These are phyloP conservation scores for Phaseolus coccineus DNA, from an alignment of 331 rosid genomes.

Conservation along the genomic window DNA sequence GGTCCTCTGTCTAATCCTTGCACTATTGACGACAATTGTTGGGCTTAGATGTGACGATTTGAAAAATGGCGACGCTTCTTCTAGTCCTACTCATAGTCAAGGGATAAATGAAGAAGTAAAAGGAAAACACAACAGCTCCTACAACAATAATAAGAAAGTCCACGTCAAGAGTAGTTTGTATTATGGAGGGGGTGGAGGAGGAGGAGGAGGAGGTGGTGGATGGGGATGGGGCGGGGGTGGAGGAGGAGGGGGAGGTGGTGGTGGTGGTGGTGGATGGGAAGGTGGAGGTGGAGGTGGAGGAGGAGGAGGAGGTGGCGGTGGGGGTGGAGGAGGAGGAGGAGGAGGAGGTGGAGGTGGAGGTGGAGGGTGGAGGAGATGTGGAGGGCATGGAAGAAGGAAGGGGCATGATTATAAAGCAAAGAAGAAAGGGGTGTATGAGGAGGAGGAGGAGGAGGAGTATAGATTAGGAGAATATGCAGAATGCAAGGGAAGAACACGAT, in stretches of 20 bases:
- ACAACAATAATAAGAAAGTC: constrained; percentile 37
- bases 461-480: constrained; percentile 75
- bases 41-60: constrained; percentile 48
- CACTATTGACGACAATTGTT: constrained; percentile 34
- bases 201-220: neutral
- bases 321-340: constrained; percentile 40
- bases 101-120: constrained; percentile 38
- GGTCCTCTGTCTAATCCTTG: constrained; percentile 48
- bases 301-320: neutral
- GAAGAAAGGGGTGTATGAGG: constrained; percentile 45
- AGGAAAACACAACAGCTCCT: constrained; percentile 20
- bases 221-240: constrained; percentile 4
- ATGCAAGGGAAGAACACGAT: constrained; percentile 71
- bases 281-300: constrained; percentile 51
- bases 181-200: constrained; percentile 34
- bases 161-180: constrained; percentile 31
- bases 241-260: accelerated
- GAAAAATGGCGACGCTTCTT: constrained; percentile 37
- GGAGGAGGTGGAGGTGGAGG: constrained; percentile 55
- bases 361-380: constrained; percentile 88
- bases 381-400: constrained; percentile 44
- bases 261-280: constrained; percentile 41
- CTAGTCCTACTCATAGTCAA: neutral
- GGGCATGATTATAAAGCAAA: neutral
- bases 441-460: constrained; percentile 51